Conservation (phyloP, 768 basidiomycete species). For the Trametes elegans region DNA sequence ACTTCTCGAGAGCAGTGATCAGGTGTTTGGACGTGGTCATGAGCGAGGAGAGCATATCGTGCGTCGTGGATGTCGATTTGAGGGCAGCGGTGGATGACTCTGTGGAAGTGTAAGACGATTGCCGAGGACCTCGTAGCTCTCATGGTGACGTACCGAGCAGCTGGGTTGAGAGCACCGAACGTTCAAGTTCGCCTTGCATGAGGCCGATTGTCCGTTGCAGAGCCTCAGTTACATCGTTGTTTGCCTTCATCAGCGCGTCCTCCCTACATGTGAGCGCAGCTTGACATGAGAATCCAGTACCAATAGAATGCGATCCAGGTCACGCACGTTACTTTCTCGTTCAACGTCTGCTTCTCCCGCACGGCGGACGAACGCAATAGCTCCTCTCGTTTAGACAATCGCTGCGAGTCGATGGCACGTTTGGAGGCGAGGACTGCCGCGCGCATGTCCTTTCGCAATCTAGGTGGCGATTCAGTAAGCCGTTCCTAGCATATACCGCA, state of each 20-base stretch:
- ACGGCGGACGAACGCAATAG: constrained; percentile 54
- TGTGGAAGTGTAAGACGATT: constrained; percentile 27
- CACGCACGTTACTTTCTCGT: constrained; percentile 64
- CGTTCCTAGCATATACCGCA: neutral
- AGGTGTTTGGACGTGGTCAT: constrained; percentile 81
- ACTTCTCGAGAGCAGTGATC: constrained; percentile 82
- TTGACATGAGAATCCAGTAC: neutral
- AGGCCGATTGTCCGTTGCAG: constrained; percentile 78
- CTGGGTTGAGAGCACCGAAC: constrained; percentile 81
- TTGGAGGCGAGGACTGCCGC: constrained; percentile 74
- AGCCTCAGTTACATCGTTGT: constrained; percentile 83
- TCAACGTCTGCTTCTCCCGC: constrained; percentile 45
- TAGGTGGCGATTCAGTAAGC: constrained; percentile 29
- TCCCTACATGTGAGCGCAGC: constrained; percentile 44
- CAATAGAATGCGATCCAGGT: neutral
- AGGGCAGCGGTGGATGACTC: constrained; percentile 81
- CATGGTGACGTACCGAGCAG: constrained; percentile 62
- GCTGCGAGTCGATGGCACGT: constrained; percentile 61
- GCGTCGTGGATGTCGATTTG: constrained; percentile 67
- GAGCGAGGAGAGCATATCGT: constrained; percentile 69
- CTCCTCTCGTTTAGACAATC: constrained; percentile 63
- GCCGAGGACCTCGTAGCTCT: neutral
- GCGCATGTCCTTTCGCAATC: constrained; percentile 62
- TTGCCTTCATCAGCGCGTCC: constrained; percentile 86
- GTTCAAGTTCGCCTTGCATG: constrained; percentile 92